These are phyloP conservation scores for Coemansia sp. DNA, from an alignment of 192 early-diverging fungal species.

Conservation along the genomic window DNA sequence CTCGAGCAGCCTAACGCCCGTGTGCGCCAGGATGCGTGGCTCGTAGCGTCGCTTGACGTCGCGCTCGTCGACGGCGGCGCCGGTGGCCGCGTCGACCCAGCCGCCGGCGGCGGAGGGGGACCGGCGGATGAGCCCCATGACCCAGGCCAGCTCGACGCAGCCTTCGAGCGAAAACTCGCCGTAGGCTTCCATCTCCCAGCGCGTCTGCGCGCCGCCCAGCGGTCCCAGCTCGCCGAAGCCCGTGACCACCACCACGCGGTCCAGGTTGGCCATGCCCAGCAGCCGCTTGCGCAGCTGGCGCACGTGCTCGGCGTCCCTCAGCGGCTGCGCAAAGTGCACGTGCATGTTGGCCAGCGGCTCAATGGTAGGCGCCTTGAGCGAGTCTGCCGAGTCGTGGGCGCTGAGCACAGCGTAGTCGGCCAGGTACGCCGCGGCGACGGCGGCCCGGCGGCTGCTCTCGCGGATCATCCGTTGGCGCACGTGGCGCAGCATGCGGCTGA, in stretches of 20 bases:
- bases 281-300: constrained; percentile 59
- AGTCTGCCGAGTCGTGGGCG: constrained; percentile 5
- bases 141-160: constrained; percentile 95
- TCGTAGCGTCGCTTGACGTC: constrained; percentile 94
- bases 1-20: constrained; percentile 59
- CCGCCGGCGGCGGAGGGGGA: constrained; percentile 41
- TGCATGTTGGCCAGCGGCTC: constrained; percentile 85
- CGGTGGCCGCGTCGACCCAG: constrained; percentile 83
- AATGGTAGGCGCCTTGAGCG: constrained; percentile 20
- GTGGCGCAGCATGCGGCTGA: constrained; percentile 5
- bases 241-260: constrained; percentile 86
- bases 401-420: constrained; percentile 9
- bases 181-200: constrained; percentile 95
- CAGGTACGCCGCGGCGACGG: constrained; percentile 8
- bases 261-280: constrained; percentile 77
- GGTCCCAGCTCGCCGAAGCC: constrained; percentile 94
- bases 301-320: constrained; percentile 58
- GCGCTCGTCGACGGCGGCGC: constrained; percentile 76
- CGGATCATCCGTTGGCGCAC: too few relatives aligned
- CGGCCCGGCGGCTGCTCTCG: neutral
- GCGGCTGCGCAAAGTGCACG: constrained; percentile 72
- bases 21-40: constrained; percentile 84
- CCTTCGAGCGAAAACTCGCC: constrained; percentile 61
- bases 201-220: constrained; percentile 84
- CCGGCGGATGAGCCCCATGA: constrained; percentile 88